Base-by-base conservation (phyloP, 2,329 filamentous ascomycete genomes). In the Sphaceloma murrayae region DNA sequence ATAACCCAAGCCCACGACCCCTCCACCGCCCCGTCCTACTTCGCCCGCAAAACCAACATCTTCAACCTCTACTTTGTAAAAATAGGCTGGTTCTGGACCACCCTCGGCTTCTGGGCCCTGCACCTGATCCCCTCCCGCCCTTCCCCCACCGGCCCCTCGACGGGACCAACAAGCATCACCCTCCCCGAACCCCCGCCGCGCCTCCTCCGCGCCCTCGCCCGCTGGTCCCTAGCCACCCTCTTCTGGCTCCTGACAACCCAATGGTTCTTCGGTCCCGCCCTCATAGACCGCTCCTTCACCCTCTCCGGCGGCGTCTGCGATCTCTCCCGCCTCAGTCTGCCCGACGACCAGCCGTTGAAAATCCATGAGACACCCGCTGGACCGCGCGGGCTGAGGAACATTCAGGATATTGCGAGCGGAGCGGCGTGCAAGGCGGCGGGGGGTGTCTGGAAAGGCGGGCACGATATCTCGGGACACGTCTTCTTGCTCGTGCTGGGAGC, bases 21-120 rank as follows among this genome's bases (percentile, higher is more conserved):
- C 46, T 58, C 62, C 30, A 62, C 70, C 3, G 75, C 81, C 40
- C 84, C 84, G 2, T 81, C 74, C 59, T 98, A 96, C 69, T 98
- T 98, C 62, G 89, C 91, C 34, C 82, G 82, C 55, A 98, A 98
- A 66, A 74, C 78, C 62, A 98, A 98, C 66, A 55, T 95, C 43
- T 83, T 96, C 74, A 98, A 98, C 60, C 64, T 83, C 34, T 75
- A 87, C 56, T 98, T 96, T 58, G 91, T 98, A 57, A 98, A 98
- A 70, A 72, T 84, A 44, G 89, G 89, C 49, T 98, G 91, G 91
- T 75, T 80, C 39, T 98, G 91, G 91, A 79, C 85, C 21, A 87
- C 84, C 0, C 59, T 76, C 7, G 36, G 24, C 11, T 40, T 40
- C 16, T 40, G 36, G 36, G 80, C 85, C 1, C 88, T 94, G 56